Evolutionary conservation across 2,329 filamentous ascomycete species (phyloP), one percentile per base, ranked within the genome.

Genomic region (Penicillium rolfsii): DNA sequence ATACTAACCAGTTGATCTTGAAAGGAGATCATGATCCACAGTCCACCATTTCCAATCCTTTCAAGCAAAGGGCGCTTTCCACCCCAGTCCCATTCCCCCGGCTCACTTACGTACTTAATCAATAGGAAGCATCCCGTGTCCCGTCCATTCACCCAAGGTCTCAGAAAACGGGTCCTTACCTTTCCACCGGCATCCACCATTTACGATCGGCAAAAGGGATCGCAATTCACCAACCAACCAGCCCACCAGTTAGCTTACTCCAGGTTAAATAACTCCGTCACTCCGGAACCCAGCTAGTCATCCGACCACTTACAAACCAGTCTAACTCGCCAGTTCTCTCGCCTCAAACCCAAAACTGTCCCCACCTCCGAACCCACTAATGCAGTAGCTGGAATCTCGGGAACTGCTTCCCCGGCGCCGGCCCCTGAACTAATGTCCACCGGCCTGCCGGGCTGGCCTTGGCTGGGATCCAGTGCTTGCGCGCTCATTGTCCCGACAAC

Each of bases 371-470:
- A 50, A 50, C 55, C 52, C 61, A 48, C 63, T 59, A 55, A 58
- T 67, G 65, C 65, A 64, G 64, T 69, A 70, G 65, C 65, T 73
- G 67, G 71, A 72, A 68, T 70, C 65, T 66, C 63, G 71, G 72
- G 69, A 73, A 69, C 66, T 38, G 64, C 67, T 74, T 74, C 72
- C 73, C 71, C 73, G 64, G 62, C 61, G 64, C 67, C 68, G 60
- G 67, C 64, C 65, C 64, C 65, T 67, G 67, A 66, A 65, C 71
- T 73, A 74, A 69, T 68, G 64, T 62, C 50, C 65, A 63, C 67
- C 68, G 55, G 64, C 36, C 63, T 68, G 65, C 58, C 61, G 56
- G 36, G 36, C 36, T 59, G 56, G 64, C 60, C 63, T 62, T 60
- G 58, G 50, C 63, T 64, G 55, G 65, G 60, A 52, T 28, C 28